Evolutionary conservation across 352 stramenopile genomes (phyloP), one percentile per base, ranked within the genome.

Genomic region (Phytophthora chlamydospora): DNA sequence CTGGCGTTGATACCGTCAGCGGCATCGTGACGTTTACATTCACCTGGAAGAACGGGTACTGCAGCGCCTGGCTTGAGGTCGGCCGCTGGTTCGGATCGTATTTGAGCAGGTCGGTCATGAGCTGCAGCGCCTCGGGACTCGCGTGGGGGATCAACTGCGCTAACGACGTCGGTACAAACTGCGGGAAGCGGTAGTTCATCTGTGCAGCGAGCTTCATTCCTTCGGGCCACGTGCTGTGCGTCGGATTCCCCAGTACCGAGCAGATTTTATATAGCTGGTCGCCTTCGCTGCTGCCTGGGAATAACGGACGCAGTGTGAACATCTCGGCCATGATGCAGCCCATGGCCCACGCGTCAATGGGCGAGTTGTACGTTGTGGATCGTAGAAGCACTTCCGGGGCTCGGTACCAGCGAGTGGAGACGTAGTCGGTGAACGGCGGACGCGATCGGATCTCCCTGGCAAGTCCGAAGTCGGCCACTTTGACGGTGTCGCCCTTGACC

Each of bases 391-490:
- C 89, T 71, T 99, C 98, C 2, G 98, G 97, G 21, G 97, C 97
- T 47, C 97, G 88, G 79, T 99, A 99, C 98, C 98, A 99, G 38
- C 97, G 73, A 4, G 97, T 99, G 0, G 90, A 98, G 14, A 99
- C 96, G 74, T 99, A 99, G 55, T 98, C 95, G 10, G 97, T 99
- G 67, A 98, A 99, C 0, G 91, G 90, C 7, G 88, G 92, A 7
- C 89, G 75, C 10, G 89, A 97, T 14, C 83, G 76, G 53, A 98
- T 98, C 70, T 98, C 86, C 31, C 96, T 80, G 14, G 97, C 97
- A n/a, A 99, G 71, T 0, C 97, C 97, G 88, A 99, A 99, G 72
- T 99, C 98, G 14, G 97, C 97, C 5, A 99, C 81, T 67, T 99
- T 99, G 56, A 98, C 88, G 12, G 78, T 95, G 48, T 98, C 88